Conservation (phyloP, 225 moss, liverwort and hornwort genomes). For the Straminergon stramineum region DNA sequence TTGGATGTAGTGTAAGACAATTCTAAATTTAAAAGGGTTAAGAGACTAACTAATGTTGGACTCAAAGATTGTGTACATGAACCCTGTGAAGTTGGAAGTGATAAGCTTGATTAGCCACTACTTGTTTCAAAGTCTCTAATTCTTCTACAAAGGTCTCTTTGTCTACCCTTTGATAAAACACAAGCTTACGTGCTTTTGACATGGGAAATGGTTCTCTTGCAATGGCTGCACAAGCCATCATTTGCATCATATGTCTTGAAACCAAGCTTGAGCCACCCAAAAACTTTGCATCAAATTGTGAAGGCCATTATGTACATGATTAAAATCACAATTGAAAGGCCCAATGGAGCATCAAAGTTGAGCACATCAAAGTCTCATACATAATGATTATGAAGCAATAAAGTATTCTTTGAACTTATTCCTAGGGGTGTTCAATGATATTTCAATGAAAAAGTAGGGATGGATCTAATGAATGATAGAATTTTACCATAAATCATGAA, state of each 20-base stretch:
- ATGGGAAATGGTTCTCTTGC: background rate
- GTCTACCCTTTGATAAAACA: background rate
- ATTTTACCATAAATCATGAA: background rate
- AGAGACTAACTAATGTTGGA: background rate
- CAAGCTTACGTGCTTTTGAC: constrained; percentile 4
- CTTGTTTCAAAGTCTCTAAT: background rate
- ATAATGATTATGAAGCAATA: background rate
- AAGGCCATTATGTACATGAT: background rate
- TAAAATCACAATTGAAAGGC: background rate
- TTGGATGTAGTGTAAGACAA: background rate
- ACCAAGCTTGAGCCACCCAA: background rate
- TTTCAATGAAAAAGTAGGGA: background rate
- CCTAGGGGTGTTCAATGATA: no score
- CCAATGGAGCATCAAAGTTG: background rate
- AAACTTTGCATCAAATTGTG: background rate
- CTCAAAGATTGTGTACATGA: background rate
- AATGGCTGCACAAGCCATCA: background rate
- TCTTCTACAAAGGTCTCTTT: background rate
- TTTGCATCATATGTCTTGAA: background rate
- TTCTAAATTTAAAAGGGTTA: background rate
- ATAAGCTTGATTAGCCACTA: background rate
- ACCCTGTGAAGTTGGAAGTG: background rate
- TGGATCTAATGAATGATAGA: background rate
- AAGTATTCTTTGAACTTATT: background rate
- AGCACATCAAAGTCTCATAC: background rate